Conservation (phyloP, 768 basidiomycete genomes). For the Russula compacta region DNA sequence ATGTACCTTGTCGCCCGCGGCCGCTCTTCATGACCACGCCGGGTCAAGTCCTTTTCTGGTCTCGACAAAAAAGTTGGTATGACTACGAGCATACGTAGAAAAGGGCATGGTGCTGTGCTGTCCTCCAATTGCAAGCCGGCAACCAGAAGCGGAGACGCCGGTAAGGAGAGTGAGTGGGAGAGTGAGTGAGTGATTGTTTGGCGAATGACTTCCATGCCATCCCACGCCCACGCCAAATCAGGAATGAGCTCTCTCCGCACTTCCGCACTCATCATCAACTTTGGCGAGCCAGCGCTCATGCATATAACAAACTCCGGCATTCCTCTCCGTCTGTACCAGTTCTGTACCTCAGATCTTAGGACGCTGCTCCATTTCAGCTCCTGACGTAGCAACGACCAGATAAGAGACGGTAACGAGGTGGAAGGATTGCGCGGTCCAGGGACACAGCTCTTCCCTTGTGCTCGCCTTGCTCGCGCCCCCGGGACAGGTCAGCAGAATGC, state of each 20-base stretch:
- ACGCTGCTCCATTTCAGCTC: neutral
- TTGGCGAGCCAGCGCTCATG: neutral
- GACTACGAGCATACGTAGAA: neutral
- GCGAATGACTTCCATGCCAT: too few relatives aligned
- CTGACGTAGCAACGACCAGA: neutral
- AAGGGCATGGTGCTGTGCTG: too few relatives aligned
- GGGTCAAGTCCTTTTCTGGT: neutral
- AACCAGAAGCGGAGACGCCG: too few relatives aligned
- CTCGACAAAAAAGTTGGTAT: neutral
- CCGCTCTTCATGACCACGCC: too few relatives aligned
- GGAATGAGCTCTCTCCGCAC: too few relatives aligned
- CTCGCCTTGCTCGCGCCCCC: neutral
- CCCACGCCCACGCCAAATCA: too few relatives aligned
- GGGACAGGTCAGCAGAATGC: neutral
- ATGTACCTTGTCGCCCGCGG: neutral
- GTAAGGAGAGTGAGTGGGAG: too few relatives aligned
- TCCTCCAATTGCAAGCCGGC: too few relatives aligned
- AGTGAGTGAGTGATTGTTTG: too few relatives aligned
- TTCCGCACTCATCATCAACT: too few relatives aligned
- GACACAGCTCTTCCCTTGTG: neutral
- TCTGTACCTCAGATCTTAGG: constrained; percentile 7
- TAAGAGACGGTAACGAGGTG: neutral
- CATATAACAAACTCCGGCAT: neutral
- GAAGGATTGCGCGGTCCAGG: neutral
- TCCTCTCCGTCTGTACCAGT: neutral